Base-by-base conservation (phyloP, 768 basidiomycete species). In the Macrolepiota fuliginosa region DNA sequence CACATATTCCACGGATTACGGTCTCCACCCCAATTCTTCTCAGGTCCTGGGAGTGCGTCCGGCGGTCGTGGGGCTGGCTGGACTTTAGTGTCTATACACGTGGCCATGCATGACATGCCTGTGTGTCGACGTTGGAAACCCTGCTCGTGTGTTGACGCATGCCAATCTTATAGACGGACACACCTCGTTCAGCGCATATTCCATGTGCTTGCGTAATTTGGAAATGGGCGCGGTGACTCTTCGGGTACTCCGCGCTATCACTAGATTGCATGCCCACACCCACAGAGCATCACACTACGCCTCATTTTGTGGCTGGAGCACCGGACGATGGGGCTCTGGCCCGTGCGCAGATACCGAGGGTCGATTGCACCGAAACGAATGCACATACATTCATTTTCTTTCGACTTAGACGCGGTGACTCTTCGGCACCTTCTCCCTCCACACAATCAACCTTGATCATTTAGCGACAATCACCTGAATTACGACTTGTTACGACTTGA, bases 1-100 rank as follows among this genome's bases (percentile, higher is more conserved):
- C 58, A 52, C 58, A 53, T 45, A 39, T 59, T 52, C 58, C 50
- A 59, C 58, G 51, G n/a, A 49, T 13, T n/a, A 4, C 39, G 12
- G 24, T 24, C 37, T 22, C 49, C 32, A 58, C 57, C 57, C 56
- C 57, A 32, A 37, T 35, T 58, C 46, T 50, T 58, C 32, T 36
- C 57, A 37, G 46, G 49, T 50, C 57, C 46, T 58, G 57, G 35
- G 57, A 58, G 47, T 27, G 13, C 12, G 13, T 42, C 40, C 22
- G 32, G n/a, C 24, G 22, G 36, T 54, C 42, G 54, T 47, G 29
- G 22, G 56, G 47, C 15, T 24, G 22, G 35, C 19, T 37, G 46
- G 47, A 15, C 19, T 19, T 36, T 47, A 25, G 13, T 22, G 35
- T 10, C 57, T 29, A 39, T 37, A 39, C 57, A 42, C 54, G 54